These are phyloP conservation scores for Adansonia rubrostipa DNA, from an alignment of 441 rosid species.

Conservation along the genomic window DNA sequence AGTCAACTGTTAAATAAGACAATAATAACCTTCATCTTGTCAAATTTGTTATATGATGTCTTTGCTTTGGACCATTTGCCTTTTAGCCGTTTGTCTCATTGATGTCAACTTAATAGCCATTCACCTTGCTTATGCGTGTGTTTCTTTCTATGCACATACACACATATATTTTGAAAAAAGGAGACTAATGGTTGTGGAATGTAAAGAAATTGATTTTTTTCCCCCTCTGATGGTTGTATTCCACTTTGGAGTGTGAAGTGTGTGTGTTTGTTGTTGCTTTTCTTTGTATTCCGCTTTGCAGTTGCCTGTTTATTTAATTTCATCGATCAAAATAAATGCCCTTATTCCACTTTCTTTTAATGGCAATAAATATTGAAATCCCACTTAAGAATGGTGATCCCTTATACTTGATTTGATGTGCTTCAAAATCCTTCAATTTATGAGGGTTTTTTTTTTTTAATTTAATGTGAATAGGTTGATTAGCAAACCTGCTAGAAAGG, in stretches of 20 bases:
- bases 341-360: background rate
- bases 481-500: background rate
- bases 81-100: background rate
- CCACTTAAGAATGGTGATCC: background rate
- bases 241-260: background rate
- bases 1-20: too few relatives aligned
- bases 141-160: background rate
- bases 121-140: background rate
- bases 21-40: background rate
- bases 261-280: background rate
- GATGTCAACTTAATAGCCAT: background rate
- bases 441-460: background rate
- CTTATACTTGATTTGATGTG: background rate
- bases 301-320: background rate
- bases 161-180: background rate
- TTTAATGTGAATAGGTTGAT: background rate
- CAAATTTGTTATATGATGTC: background rate
- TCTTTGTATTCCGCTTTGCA: conserved; percentile 2
- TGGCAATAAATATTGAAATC: conserved; percentile 3
- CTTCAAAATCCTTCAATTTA: background rate
- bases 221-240: background rate
- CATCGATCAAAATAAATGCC: background rate
- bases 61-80: conserved; percentile 9
- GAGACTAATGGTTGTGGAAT: background rate
- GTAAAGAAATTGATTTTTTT: background rate